A percentile compares a stretch with the other conserved stretches of the same genome.
These are phyloP conservation scores for Agaricus sinodeliciosus DNA, from an alignment of 768 basidiomycete genomes.

Conservation along the genomic window DNA sequence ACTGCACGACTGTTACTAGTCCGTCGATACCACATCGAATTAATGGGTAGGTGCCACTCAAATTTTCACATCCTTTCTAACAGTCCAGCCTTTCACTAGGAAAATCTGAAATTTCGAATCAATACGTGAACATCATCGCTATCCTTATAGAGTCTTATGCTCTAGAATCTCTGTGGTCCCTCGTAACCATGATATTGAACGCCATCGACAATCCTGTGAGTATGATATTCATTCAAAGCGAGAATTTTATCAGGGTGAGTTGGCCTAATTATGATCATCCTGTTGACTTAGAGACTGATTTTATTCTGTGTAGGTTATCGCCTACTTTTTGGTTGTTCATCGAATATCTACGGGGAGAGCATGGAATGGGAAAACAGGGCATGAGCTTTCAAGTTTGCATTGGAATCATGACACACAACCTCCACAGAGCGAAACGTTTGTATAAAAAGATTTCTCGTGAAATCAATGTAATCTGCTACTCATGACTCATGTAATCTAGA, in stretches of 20 bases:
- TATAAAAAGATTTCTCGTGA: background rate
- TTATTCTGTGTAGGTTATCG: background rate
- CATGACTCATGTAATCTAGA: no score
- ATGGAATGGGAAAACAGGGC: background rate
- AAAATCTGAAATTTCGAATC: background rate
- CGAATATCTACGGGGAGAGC: background rate
- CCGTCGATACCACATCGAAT: background rate
- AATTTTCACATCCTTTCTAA: background rate
- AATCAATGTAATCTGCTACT: background rate
- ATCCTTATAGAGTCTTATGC: slow-evolving; percentile 1
- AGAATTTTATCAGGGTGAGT: background rate
- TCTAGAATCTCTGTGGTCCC: slow-evolving; percentile 2
- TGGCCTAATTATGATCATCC: background rate
- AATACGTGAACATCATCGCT: background rate
- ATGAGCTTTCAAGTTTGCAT: background rate
- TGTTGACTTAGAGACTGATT: no score
- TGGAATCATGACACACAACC: background rate
- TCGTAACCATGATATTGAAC: background rate
- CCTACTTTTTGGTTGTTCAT: background rate
- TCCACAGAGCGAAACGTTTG: background rate
- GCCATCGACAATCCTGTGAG: background rate
- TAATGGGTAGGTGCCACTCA: background rate
- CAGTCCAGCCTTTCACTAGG: background rate
- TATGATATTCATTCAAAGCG: background rate
- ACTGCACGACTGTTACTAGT: background rate